phyloP scores from a whole-genome alignment of 305 asterid species.

The Fraxinus velutina region DNA sequence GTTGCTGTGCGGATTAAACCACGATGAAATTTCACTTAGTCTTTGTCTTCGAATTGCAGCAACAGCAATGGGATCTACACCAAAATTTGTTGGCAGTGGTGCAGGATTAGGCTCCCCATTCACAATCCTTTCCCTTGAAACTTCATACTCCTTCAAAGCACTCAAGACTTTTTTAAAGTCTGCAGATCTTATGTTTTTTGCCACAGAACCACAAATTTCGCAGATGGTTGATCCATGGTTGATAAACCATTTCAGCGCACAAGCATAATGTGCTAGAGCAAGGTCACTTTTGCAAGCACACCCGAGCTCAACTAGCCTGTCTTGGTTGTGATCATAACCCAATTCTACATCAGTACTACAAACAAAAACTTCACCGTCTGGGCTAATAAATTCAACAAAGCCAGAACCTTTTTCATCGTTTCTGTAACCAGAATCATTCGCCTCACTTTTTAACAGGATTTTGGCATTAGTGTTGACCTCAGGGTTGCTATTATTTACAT shows the following conservation, averaged over 20 bases:
- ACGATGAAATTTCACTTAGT: conserved; percentile 73
- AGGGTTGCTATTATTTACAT: conserved; percentile 29
- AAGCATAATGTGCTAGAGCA: conserved; percentile 81
- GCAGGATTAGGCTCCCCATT: conserved; percentile 76
- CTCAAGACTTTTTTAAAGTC: conserved; percentile 66
- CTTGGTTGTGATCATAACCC: conserved; percentile 58
- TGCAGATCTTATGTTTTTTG: conserved; percentile 51
- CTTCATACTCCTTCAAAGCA: conserved; percentile 68
- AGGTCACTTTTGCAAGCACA: conserved; percentile 87
- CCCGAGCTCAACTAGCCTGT: conserved; percentile 68
- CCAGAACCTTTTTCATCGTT: conserved; percentile 46
- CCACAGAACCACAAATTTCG: conserved; percentile 74
- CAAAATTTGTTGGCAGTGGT: conserved; percentile 37
- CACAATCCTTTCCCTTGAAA: conserved; percentile 54
- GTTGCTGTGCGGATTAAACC: conserved; percentile 74
- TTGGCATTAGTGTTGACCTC: conserved; percentile 39
- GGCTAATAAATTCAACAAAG: conserved; percentile 74
- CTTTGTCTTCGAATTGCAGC: conserved; percentile 89
- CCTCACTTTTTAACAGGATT: conserved; percentile 32
- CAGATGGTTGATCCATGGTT: conserved; percentile 84
- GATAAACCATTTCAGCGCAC: conserved; percentile 94
- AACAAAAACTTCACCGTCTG: conserved; percentile 76
- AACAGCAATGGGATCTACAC: conserved; percentile 89
- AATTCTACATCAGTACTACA: conserved; percentile 69
- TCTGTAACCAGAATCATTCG: conserved; percentile 28